Base-by-base conservation (phyloP, 2,329 filamentous ascomycete species). In the Fusarium kyushuense region DNA sequence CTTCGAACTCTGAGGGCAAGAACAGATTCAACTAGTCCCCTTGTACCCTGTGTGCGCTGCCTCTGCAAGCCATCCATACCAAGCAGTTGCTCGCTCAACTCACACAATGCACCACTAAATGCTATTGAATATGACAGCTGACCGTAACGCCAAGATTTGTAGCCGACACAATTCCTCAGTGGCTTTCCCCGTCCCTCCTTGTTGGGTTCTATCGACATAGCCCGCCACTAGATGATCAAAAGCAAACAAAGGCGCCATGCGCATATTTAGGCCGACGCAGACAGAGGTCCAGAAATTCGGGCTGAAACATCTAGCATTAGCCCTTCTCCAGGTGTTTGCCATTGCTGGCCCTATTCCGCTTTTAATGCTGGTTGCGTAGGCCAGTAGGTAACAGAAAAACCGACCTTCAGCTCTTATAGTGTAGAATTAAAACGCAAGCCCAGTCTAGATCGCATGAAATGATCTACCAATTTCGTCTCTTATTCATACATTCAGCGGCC, bases 61-160 rank as follows among this genome's bases (percentile, higher is more conserved):
- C 10, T 35, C 16, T 42, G 25, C 35, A 30, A 41, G 19, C 9
- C 51, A 47, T 55, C 9, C 51, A 47, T 55, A 9, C 7, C 25
- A 58, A 40, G 11, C n/a, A 21, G 19, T 42, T 30, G 17, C 32
- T 49, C 17, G 13, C 17, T 7, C 13, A 17, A 25, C 41, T 62
- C 29, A 46, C 32, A 30, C 30, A 36, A 12, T 19, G 29, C n/a
- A 32, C 23, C 9, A 36, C 8, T 25, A 27, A 21, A 13, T 30
- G 19, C 19, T 56, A 38, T 43, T 21, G 14, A 43, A 21, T 57
- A 19, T 54, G 27, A 46, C 42, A 33, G 13, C 25, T 42, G 25
- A 17, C 32, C 16, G 32, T 30, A n/a, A 55, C 25, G 32, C 58
- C 58, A 57, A 57, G 30, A 13, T 27, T n/a, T 19, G 32, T 42